Evolutionary conservation across 139 green algal genomes (phyloP), one percentile per base, ranked within the genome.

Genomic region (Tetradesmus obliquus): DNA sequence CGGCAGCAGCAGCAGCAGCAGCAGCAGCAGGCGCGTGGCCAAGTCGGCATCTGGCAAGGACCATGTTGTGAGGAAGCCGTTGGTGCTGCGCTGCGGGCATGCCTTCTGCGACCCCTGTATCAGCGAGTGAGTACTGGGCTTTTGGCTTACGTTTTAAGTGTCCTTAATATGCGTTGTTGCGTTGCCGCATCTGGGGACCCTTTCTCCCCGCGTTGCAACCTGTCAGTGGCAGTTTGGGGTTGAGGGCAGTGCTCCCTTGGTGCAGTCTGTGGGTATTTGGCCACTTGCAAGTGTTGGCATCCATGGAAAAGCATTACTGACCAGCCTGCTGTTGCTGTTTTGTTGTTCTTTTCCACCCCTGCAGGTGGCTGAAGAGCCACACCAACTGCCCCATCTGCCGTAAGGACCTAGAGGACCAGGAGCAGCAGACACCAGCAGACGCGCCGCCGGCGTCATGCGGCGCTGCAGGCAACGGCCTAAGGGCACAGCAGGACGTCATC

Each of bases 61-160:
- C 20, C 3, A 8, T 15, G 55, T 24, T 6, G 55, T 69, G 5
- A 19, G 55, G 5, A 86, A 66, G 66, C 89, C 89, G 0, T 66
- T 96, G 17, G 94, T 92, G 20, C 86, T 96, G 24, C 90, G 55
- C 24, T 97, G 95, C 85, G 93, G 95, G 4, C 95, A 97, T 85
- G 92, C 91, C n/a, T 95, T 97, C 74, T 96, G 94, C 86, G 94
- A 95, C 85, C 87, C 91, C 0, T 96, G 95, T 85, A 89, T 94
- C n/a, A 85, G 57, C 24, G 7, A 92, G 86, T 92, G n/a, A 69
- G 86, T 82, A 22, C 45, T 24, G 17, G 79, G 79, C 8, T 8
- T 10, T 71, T 7, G 69, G 15, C 10, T 17, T 19, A 24, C 5
- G 32, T 45, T 45, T 0, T 45, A 45, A 45, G 0, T 45, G 32